These are phyloP conservation scores for Nadsonia commutata DNA, from an alignment of 1,139 yeast species.

Conservation along the genomic window DNA sequence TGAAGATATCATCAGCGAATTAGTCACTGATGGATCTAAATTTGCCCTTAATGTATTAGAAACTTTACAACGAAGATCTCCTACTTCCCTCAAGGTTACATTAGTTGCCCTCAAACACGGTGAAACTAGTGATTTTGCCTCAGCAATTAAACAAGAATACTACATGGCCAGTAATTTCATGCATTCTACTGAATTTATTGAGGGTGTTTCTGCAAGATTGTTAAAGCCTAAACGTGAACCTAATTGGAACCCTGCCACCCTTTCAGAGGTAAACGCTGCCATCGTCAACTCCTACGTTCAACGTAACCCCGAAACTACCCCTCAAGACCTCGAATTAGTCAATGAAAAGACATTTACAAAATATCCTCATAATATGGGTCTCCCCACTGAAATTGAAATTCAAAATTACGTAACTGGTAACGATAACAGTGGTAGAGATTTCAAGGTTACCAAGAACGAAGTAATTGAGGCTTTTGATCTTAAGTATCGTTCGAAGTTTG, in stretches of 20 bases:
- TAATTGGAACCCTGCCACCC: conserved; percentile 32
- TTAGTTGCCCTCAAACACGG: conserved; percentile 58
- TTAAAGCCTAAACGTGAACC: conserved; percentile 46
- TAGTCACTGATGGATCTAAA: conserved; percentile 40
- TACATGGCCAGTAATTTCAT: conserved; percentile 66
- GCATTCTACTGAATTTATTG: conserved; percentile 49
- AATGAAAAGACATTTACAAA: conserved; percentile 37
- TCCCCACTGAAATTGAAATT: conserved; percentile 54
- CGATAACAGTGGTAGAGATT: conserved; percentile 47
- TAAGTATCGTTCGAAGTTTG: conserved; percentile 40
- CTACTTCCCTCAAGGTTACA: conserved; percentile 65
- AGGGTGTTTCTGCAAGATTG: conserved; percentile 64
- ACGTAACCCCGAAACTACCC: conserved; percentile 14
- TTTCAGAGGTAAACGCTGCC: conserved; percentile 20
- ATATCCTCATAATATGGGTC: conserved; percentile 68
- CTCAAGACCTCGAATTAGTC: conserved; percentile 26
- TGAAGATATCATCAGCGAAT: conserved; percentile 45
- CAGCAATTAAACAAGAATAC: conserved; percentile 62
- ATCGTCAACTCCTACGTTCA: conserved; percentile 17
- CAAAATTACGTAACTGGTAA: conserved; percentile 48
- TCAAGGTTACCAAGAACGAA: conserved; percentile 54
- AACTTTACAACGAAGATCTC: conserved; percentile 48
- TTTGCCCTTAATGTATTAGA: conserved; percentile 52
- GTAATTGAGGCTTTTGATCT: conserved; percentile 45
- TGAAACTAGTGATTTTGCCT: conserved; percentile 39